Conservation (phyloP, 306 rosid species). For the Lagenaria siceraria region DNA sequence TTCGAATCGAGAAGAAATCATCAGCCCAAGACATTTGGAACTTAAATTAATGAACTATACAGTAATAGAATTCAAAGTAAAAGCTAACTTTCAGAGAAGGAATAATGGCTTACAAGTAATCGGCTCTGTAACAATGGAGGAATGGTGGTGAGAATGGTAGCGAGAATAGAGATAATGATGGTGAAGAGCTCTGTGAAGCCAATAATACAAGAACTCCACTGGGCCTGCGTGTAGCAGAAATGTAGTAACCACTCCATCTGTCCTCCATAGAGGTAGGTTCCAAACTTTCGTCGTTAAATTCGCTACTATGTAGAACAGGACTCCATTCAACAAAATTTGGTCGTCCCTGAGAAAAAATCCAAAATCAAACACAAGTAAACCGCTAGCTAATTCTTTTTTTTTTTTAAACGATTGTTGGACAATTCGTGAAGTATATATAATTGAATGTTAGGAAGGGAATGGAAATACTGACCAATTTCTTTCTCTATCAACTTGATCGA, state of each 20-base stretch:
- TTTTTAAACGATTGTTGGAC: background rate
- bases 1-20: background rate
- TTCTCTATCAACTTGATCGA: conserved; percentile 28
- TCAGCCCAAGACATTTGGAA: background rate
- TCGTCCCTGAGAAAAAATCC: conserved; percentile 23
- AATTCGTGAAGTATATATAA: background rate
- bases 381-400: background rate
- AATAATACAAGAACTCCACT: conserved; percentile 34
- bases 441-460: background rate
- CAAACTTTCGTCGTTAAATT: background rate
- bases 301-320: background rate
- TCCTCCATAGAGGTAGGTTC: conserved; percentile 17
- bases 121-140: conserved; percentile 43
- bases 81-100: background rate
- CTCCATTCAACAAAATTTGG: conserved; percentile 23
- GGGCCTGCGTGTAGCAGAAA: conserved; percentile 25
- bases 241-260: conserved; percentile 16
- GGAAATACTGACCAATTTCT: conserved; percentile 16
- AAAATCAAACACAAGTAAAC: background rate
- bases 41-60: background rate
- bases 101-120: conserved; percentile 24
- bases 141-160: conserved; percentile 45
- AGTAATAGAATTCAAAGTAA: background rate
- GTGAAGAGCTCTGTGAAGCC: conserved; percentile 47
- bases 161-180: conserved; percentile 39